Evolutionary conservation across 2,329 filamentous ascomycete species (phyloP).

Genomic region (Exophiala calicioides): DNA sequence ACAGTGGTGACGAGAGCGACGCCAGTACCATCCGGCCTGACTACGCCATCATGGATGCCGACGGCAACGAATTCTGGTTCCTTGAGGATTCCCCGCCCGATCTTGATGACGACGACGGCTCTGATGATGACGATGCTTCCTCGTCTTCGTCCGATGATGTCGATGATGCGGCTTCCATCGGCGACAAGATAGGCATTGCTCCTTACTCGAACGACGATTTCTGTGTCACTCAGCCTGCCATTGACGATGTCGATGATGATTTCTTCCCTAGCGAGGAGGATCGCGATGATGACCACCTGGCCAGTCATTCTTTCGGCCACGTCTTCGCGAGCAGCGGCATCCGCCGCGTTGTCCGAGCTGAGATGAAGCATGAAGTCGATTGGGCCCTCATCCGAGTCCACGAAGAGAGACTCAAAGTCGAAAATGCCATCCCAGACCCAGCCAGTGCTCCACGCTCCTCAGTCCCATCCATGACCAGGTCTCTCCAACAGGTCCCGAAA

Average conservation of each 20-base stretch:
- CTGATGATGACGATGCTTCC: slow-evolving; percentile 52
- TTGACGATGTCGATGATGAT: slow-evolving; percentile 79
- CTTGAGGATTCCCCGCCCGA: slow-evolving; percentile 44
- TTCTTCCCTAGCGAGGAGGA: slow-evolving; percentile 77
- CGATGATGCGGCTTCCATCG: slow-evolving; percentile 49
- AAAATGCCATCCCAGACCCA: slow-evolving; percentile 63
- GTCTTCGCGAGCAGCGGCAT: slow-evolving; percentile 90
- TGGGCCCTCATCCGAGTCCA: slow-evolving; percentile 89
- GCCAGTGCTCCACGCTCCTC: no score
- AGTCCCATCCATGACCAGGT: no score
- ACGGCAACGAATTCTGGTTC: slow-evolving; percentile 46
- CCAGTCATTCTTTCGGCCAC: slow-evolving; percentile 77
- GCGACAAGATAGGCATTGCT: slow-evolving; percentile 61
- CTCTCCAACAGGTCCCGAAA: no score
- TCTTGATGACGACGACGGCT: slow-evolving; percentile 49
- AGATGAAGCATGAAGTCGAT: slow-evolving; percentile 85
- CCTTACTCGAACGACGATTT: slow-evolving; percentile 68
- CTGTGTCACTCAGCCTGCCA: slow-evolving; percentile 84
- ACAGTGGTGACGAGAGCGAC: slow-evolving; percentile 29
- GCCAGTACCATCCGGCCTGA: slow-evolving; percentile 32
- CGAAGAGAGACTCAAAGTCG: slow-evolving; percentile 66
- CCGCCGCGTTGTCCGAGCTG: slow-evolving; percentile 69
- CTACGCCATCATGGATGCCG: slow-evolving; percentile 40
- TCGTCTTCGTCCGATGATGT: slow-evolving; percentile 47
- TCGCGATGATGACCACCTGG: slow-evolving; percentile 76